These are phyloP conservation scores for Trichophyton mentagrophytes DNA, from an alignment of 2,329 filamentous ascomycete genomes.

Conservation along the genomic window DNA sequence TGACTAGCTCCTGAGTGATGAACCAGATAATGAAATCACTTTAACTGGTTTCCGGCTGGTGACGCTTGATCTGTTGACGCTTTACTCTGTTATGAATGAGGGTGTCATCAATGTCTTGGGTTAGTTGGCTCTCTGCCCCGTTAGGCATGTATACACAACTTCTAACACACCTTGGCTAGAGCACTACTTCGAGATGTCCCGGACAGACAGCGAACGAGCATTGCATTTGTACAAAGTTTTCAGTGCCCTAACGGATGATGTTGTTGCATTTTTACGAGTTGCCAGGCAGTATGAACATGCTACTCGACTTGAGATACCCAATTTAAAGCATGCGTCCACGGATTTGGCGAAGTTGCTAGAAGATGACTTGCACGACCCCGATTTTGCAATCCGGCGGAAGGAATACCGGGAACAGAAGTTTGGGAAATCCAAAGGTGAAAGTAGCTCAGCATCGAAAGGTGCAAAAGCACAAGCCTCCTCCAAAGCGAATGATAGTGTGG, in stretches of 20 bases:
- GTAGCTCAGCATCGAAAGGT: constrained; percentile 14
- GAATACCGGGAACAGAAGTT: constrained; percentile 86
- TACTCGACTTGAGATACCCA: constrained; percentile 84
- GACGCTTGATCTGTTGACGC: constrained; percentile 72
- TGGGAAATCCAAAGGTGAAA: constrained; percentile 46
- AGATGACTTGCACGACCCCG: constrained; percentile 85
- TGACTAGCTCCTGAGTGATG: constrained; percentile 63
- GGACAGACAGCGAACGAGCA: constrained; percentile 79
- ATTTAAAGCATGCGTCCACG: constrained; percentile 91
- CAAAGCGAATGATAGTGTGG: constrained; percentile 18
- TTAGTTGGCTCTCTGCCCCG: constrained; percentile 33
- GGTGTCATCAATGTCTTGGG: constrained; percentile 93
- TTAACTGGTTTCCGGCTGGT: constrained; percentile 84
- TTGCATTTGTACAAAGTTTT: constrained; percentile 88
- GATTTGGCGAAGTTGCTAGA: constrained; percentile 80
- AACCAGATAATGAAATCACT: constrained; percentile 92
- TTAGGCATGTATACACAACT: constrained; percentile 3
- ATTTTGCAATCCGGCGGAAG: constrained; percentile 84
- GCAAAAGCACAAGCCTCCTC: constrained; percentile 21
- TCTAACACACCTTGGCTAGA: constrained; percentile 39
- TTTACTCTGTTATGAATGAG: constrained; percentile 94
- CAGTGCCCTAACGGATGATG: constrained; percentile 78
- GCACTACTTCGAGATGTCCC: constrained; percentile 97
- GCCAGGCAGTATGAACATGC: constrained; percentile 85
- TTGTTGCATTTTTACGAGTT: constrained; percentile 77